Percentiles rank a stretch among this genome's conserved stretches.
These are phyloP conservation scores for Phytophthora pluvialis DNA, from an alignment of 352 stramenopile species.

Conservation along the genomic window DNA sequence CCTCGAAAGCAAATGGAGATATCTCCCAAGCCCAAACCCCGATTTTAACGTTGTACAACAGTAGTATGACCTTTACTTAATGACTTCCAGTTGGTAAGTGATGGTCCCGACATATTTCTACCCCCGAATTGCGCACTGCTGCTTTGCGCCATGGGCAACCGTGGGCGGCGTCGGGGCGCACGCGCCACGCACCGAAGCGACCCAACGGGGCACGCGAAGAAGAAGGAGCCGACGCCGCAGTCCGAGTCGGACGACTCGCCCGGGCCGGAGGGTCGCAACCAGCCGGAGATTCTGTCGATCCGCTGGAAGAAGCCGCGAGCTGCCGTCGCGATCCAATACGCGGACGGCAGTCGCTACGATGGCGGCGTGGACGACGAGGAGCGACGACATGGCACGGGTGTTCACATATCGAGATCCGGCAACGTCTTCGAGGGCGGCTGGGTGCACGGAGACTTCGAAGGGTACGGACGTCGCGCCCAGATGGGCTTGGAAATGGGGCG, in stretches of 20 bases:
- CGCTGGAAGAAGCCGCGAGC: conserved; percentile 53
- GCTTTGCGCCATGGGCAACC: conserved; percentile 67
- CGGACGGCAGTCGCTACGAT: conserved; percentile 73
- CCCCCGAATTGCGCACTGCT: conserved; percentile 4
- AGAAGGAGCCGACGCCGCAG: conserved; percentile 23
- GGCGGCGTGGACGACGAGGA: conserved; percentile 53
- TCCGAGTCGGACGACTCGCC: conserved; percentile 22
- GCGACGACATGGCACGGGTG: conserved; percentile 66
- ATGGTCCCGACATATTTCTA: conserved; percentile 7
- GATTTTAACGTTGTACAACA: no score
- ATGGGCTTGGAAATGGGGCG: not conserved
- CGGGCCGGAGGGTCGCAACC: conserved; percentile 14
- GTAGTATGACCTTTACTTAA: no score
- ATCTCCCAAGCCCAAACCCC: no score
- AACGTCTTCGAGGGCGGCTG: conserved; percentile 85
- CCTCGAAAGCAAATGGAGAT: no score
- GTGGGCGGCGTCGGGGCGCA: conserved; percentile 49
- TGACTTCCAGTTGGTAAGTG: not conserved
- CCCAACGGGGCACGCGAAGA: conserved; percentile 26
- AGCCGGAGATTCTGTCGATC: conserved; percentile 58
- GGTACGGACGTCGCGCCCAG: conserved; percentile 49
- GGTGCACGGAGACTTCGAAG: conserved; percentile 83
- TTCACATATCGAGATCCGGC: conserved; percentile 58
- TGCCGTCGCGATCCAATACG: conserved; percentile 56
- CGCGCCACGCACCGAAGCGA: conserved; percentile 35